Conservation (phyloP, 768 basidiomycete species). For the Boletus coccyginus region DNA sequence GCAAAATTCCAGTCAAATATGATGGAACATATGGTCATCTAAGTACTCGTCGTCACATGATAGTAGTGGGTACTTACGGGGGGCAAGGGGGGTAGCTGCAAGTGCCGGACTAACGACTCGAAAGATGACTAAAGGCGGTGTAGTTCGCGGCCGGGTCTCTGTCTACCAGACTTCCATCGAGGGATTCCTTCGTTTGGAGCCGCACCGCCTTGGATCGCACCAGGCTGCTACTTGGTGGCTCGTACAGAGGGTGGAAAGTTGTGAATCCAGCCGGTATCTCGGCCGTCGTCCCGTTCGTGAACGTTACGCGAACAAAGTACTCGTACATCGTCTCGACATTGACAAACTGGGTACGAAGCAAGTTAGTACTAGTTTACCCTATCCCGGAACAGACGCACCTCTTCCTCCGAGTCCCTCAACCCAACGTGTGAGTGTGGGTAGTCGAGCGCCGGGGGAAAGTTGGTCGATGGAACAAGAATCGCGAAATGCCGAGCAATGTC, state of each 20-base stretch:
- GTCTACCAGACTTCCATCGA: not conserved
- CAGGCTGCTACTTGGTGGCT: not conserved
- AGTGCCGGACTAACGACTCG: too few relatives aligned
- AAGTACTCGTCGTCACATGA: too few relatives aligned
- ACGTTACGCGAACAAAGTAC: not conserved
- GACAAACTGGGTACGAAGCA: not conserved
- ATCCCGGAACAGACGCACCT: not conserved
- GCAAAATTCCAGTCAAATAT: too few relatives aligned
- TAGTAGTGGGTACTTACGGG: too few relatives aligned
- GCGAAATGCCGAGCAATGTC: constrained; percentile 3
- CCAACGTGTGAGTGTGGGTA: not conserved
- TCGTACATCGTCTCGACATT: not conserved
- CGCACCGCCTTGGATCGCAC: not conserved
- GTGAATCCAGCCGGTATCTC: constrained; percentile 1
- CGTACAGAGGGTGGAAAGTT: not conserved
- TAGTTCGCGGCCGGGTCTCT: not conserved
- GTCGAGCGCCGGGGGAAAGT: constrained; percentile 15
- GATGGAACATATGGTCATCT: too few relatives aligned
- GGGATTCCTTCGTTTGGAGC: not conserved
- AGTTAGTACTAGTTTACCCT: not conserved
- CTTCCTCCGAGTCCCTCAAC: not conserved
- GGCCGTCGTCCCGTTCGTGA: not conserved
- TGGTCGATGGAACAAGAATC: constrained; percentile 14
- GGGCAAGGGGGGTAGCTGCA: too few relatives aligned
- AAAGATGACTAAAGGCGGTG: too few relatives aligned